Evolutionary conservation across 2,329 filamentous ascomycete species (phyloP), one percentile per base, ranked within the genome.

Genomic region (Penicillium griseofulvum): DNA sequence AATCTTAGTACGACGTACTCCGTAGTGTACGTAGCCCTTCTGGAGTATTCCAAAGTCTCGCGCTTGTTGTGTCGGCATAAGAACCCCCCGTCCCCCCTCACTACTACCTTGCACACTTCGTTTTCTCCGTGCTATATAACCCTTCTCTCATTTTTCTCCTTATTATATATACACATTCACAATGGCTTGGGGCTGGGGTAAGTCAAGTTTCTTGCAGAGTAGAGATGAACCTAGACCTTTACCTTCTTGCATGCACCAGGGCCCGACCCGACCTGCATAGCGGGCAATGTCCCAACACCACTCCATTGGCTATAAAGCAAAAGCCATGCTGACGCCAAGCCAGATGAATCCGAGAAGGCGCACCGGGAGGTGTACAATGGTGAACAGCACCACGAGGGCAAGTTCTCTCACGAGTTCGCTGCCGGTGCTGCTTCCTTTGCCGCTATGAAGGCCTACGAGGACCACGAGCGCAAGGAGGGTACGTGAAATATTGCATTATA

Each of bases 381-480:
- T 56, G 71, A 76, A 44, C 49, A 69, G 46, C 56, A 80, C 56
- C 80, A 89, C 76, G 76, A 89, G 75, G 79, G 81, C 65, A 82
- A 82, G 69, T 76, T 89, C 68, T 82, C 83, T 64, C 89, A 93
- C 76, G 89, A 94, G 78, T 69, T 90, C 45, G 71, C 92, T 53
- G 89, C 86, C 61, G 88, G 88, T 59, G 90, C 85, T 55, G 89
- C 89, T 55, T 85, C 87, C 59, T 93, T 93, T 70, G 87, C 84
- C 61, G 90, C 86, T 66, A 88, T 93, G 83, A 91, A 91, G 80
- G 78, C 86, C 22, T 92, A 86, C 67, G 89, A 92, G 76, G 86
- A 91, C 73, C 80, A 83, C 66, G 87, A 91, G 78, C 86, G 87
- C 67, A 79, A 76, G 54, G 80, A 89, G 71, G 89, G 86, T 85